Conservation (phyloP, 2,329 filamentous ascomycete genomes). For the Fusarium mangiferae region DNA sequence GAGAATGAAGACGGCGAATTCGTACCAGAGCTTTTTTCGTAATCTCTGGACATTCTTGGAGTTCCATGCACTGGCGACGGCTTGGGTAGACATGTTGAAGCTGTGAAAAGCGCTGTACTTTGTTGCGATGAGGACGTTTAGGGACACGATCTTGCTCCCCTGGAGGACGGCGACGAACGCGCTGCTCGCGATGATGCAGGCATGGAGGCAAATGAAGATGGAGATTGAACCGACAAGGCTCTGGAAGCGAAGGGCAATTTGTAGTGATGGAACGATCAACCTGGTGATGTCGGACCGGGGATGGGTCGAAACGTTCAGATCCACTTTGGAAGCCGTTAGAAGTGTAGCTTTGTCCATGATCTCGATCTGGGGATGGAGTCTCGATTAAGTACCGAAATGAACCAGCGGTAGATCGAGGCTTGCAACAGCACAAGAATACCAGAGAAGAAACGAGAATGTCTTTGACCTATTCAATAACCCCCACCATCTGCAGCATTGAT, state of each 20-base stretch:
- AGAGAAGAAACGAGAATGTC: constrained; percentile 4
- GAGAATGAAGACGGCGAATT: constrained; percentile 62
- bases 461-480: background rate
- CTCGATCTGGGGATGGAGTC: constrained; percentile 21
- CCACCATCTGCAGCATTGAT: background rate
- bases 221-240: constrained; percentile 47
- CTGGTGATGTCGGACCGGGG: constrained; percentile 48
- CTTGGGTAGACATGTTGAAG: constrained; percentile 44
- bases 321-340: constrained; percentile 52
- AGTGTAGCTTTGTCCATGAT: constrained; percentile 52
- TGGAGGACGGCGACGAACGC: constrained; percentile 40
- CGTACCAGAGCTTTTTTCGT: constrained; percentile 60
- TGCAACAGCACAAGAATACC: background rate
- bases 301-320: constrained; percentile 44
- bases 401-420: background rate
- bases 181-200: constrained; percentile 46
- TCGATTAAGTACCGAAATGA: constrained; percentile 15
- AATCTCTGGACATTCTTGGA: constrained; percentile 50
- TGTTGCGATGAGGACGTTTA: constrained; percentile 44
- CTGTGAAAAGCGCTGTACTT: constrained; percentile 46
- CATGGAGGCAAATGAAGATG: constrained; percentile 47
- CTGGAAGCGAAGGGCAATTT: constrained; percentile 50
- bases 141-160: constrained; percentile 41
- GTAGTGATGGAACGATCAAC: constrained; percentile 49
- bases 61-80: constrained; percentile 51